Base-by-base conservation (phyloP, 805 yeast species). In the Ogataea corticis region DNA sequence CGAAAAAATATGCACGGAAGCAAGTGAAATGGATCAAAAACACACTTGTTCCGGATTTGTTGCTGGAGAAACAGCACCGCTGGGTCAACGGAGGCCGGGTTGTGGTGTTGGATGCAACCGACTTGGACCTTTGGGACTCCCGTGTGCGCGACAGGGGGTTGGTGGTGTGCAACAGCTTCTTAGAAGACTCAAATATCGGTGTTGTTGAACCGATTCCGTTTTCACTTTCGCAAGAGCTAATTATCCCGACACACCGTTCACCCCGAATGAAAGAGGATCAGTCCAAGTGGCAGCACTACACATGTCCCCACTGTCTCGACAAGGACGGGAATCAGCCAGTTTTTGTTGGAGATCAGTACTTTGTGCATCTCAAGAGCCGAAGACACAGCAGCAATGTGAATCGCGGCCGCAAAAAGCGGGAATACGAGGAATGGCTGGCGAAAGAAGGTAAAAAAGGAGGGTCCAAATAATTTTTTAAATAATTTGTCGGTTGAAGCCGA, bases 11-110 rank as follows among this genome's bases (percentile, higher is more conserved):
- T 64, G 96, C 98, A 1, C 83, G 82, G 50, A 77, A 77, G 50
- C 99, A 94, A 61, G 82, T 89, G 11, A 90, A 89, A 61, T 94
- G 98, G 97, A 90, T 94, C 50, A 75, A 76, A 39, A 87, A 85
- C 53, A 71, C 81, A 47, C 65, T 94, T 12, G 73, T 83, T 0
- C 79, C 82, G 0, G 90, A 84, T 62, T 61, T 83, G 15, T 62
- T 65, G 15, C 71, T 71, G 42, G 86, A 80, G 50, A 53, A 65
- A 0, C 50, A 70, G 14, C 73, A 71, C 45, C 60, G 66, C 17
- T 79, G 68, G 59, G 62, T 75, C 27, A 71, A 82, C 40, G 87
- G 87, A 1, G 89, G 89, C 0, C 75, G 78, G 32, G 59, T 87
- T 5, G 87, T 77, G 49, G 57, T 89, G 0, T 64, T 91, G 4